Base-by-base conservation (phyloP, 345 rosid genomes). In the Brassica rapa region DNA sequence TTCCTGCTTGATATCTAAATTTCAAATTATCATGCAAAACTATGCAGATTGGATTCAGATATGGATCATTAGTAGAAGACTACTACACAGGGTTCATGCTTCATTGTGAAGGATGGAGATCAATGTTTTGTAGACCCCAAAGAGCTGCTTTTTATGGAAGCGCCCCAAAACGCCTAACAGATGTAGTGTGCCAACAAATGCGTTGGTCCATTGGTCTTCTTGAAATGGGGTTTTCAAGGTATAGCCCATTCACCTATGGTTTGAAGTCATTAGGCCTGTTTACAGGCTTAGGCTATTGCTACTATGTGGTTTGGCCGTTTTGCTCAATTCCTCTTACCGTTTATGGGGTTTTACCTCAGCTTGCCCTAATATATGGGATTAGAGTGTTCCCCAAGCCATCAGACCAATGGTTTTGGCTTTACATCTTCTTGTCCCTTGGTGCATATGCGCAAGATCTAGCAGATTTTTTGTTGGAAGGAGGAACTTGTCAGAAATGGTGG, bases 21-120 rank as follows among this genome's bases (percentile, higher is more conserved):
- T 51, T 51, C 7, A 51, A 51, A n/a, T 15, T 51, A 23, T 71
- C 4, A 9, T 72, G 46, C 4, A 21, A 60, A 43, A 16, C 6
- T 14, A n/a, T 61, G 57, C 83, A 91, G 94, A 81, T 72, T 15
- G 98, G 98, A 0, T 86, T 83, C 16, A 77, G 91, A 57, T 93
- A 91, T 59, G 97, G 97, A 0, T 86, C 98, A 0, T 41, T 93
- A 33, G 91, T 87, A 4, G 98, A 93, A 82, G 95, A 91, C 80
- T 86, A 41, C 57, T 86, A 68, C 81, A 91, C 98, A 4, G 88
- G 91, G 0, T 89, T 72, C 66, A 56, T 2, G 32, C 80, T 91
- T 19, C 86, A 88, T 0, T 88, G 97, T 71, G 91, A 89, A 57
- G 94, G 92, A 7, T 93, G 97, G 98, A 85, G 73, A 66, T 79